A percentile compares a stretch with the other conserved stretches of the same genome.
These are phyloP conservation scores for Talaromyces funiculosus DNA, from an alignment of 2,329 filamentous ascomycete species.

Conservation along the genomic window DNA sequence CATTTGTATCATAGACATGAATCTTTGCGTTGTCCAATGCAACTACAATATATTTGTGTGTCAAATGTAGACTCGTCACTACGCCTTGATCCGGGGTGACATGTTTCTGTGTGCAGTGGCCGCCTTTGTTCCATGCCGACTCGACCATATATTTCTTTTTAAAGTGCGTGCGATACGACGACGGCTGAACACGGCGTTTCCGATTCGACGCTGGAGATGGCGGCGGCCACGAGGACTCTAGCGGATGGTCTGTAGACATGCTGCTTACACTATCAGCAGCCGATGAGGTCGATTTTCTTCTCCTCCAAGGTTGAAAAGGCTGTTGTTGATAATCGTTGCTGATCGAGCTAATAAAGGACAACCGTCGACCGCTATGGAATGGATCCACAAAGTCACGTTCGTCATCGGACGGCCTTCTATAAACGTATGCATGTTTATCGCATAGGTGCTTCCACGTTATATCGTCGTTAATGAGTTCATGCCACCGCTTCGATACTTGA, in stretches of 20 bases:
- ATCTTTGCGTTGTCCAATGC: slow-evolving; percentile 98
- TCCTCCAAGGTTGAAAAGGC: slow-evolving; percentile 19
- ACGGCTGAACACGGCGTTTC: slow-evolving; percentile 56
- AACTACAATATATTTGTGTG: slow-evolving; percentile 93
- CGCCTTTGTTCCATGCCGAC: slow-evolving; percentile 90
- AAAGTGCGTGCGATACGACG: slow-evolving; percentile 93
- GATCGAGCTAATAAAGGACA: slow-evolving; percentile 18
- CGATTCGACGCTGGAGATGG: slow-evolving; percentile 24
- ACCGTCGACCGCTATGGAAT: slow-evolving; percentile 23
- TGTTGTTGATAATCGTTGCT: slow-evolving; percentile 10
- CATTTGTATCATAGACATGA: slow-evolving; percentile 91
- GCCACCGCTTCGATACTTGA: slow-evolving; percentile 93
- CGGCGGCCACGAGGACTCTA: slow-evolving; percentile 27
- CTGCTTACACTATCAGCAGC: slow-evolving; percentile 45
- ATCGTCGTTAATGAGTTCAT: slow-evolving; percentile 88
- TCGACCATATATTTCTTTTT: slow-evolving; percentile 97
- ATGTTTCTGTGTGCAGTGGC: slow-evolving; percentile 73
- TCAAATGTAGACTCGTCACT: slow-evolving; percentile 90
- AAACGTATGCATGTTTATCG: slow-evolving; percentile 93
- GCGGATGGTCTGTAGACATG: slow-evolving; percentile 31
- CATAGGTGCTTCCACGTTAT: slow-evolving; percentile 98
- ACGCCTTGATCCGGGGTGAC: slow-evolving; percentile 96
- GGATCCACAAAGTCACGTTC: slow-evolving; percentile 33
- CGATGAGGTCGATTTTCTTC: slow-evolving; percentile 28
- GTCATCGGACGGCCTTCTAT: slow-evolving; percentile 54